Evolutionary conservation across 305 asterid species (phyloP).

Genomic region (Striga hermonthica): DNA sequence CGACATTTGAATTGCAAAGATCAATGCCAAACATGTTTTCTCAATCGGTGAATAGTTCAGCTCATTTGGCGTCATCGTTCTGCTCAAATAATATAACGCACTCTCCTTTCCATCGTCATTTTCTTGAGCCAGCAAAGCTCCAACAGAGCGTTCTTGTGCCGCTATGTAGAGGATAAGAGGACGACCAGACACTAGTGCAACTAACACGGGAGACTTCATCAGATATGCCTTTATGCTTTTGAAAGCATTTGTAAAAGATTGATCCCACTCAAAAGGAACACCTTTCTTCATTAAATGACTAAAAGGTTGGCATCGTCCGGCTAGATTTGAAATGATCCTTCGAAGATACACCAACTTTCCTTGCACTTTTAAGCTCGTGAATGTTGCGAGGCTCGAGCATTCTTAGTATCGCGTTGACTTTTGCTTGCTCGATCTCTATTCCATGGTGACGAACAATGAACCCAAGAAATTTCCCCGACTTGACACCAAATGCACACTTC

Average conservation of each 20-base stretch:
- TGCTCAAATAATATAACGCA: not conserved
- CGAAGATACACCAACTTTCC: not conserved
- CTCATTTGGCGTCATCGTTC: not conserved
- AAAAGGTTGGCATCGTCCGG: not conserved
- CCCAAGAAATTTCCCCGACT: not conserved
- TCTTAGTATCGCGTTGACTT: not conserved
- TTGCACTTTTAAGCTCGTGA: not conserved
- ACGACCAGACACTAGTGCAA: not conserved
- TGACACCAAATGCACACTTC: not conserved
- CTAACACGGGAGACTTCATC: conserved; percentile 1
- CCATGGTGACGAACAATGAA: not conserved
- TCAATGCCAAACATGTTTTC: not conserved
- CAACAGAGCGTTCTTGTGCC: not conserved
- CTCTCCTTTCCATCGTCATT: not conserved
- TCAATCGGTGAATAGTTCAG: not conserved
- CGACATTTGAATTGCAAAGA: not conserved
- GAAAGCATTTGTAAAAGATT: not conserved
- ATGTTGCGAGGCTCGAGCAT: not conserved
- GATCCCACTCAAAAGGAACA: conserved; percentile 3
- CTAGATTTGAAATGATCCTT: conserved; percentile 11
- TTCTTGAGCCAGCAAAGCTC: not conserved
- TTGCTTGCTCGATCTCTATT: not conserved
- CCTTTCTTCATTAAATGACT: not conserved
- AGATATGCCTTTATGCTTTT: not conserved
- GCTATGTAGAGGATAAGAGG: not conserved